Conservation (phyloP, 1,139 yeast genomes). For the Magnusiomyces tetraspermus region DNA sequence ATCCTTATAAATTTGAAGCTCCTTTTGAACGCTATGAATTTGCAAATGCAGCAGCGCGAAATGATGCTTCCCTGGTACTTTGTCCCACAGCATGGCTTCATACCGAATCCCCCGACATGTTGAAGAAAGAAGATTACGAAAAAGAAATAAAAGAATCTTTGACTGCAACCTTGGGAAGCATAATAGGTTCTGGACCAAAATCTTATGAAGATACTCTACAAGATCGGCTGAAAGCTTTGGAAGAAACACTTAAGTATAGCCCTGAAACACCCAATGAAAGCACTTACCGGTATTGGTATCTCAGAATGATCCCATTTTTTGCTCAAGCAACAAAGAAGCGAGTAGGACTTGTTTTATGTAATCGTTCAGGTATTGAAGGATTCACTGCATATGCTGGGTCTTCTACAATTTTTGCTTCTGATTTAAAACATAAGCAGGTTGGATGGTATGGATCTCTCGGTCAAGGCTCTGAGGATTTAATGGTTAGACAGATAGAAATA, state of each 20-base stretch:
- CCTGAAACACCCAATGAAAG: conserved; percentile 33
- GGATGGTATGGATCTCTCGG: conserved; percentile 21
- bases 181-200: neutral
- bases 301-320: conserved; percentile 54
- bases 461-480: conserved; percentile 20
- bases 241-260: conserved; percentile 19
- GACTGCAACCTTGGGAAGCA: neutral
- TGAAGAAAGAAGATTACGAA: conserved; percentile 15
- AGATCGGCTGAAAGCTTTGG: conserved; percentile 5
- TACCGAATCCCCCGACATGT: conserved; percentile 29
- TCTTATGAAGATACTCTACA: conserved; percentile 5
- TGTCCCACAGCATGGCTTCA: conserved; percentile 90
- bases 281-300: conserved; percentile 55
- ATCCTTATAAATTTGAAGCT: conserved; percentile 75
- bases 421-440: conserved; percentile 5
- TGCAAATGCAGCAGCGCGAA: conserved; percentile 43
- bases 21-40: conserved; percentile 72
- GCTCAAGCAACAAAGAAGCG: conserved; percentile 27
- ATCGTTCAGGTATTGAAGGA: conserved; percentile 67
- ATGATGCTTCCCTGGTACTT: conserved; percentile 47
- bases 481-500: conserved; percentile 18
- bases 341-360: conserved; percentile 45
- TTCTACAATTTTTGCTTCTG: conserved; percentile 28
- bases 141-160: conserved; percentile 14
- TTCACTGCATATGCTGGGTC: conserved; percentile 68